A percentile compares a stretch with the other conserved stretches of the same genome.
These are phyloP conservation scores for Scutellospora calospora DNA, from an alignment of 371 early-diverging fungal species.

Conservation along the genomic window DNA sequence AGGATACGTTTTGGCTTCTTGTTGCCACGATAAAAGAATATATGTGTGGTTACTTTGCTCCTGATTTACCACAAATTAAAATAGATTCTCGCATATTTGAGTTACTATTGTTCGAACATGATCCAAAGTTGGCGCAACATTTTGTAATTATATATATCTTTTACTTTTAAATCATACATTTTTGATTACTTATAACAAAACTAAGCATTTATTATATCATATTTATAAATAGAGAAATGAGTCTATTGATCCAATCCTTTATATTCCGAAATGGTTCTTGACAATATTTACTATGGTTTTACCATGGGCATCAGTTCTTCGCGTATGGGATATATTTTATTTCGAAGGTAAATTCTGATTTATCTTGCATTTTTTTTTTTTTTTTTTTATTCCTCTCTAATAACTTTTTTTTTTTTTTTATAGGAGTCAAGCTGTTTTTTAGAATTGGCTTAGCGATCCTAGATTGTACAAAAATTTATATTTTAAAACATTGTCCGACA, in stretches of 20 bases:
- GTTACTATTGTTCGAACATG: conserved; percentile 72
- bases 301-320: conserved; percentile 91
- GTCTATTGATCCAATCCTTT: conserved; percentile 81
- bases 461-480: conserved; percentile 62
- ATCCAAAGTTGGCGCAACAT: conserved; percentile 78
- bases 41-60: conserved; percentile 82
- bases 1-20: conserved; percentile 90
- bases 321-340: conserved; percentile 94
- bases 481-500: conserved; percentile 80
- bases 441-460: conserved; percentile 85
- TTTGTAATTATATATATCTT: conserved; percentile 56
- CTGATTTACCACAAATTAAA: conserved; percentile 76
- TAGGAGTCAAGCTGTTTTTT: conserved; percentile 85
- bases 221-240: conserved; percentile 34
- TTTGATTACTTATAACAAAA: no score
- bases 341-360: conserved; percentile 67
- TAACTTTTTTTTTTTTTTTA: background rate
- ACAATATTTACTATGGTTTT: conserved; percentile 90
- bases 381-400: background rate
- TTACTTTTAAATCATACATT: no score
- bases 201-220: background rate
- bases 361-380: background rate
- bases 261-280: conserved; percentile 94
- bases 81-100: conserved; percentile 91
- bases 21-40: conserved; percentile 80